Evolutionary conservation across 2,329 filamentous ascomycete species (phyloP).

Genomic region (Scytalidium lignicola): DNA sequence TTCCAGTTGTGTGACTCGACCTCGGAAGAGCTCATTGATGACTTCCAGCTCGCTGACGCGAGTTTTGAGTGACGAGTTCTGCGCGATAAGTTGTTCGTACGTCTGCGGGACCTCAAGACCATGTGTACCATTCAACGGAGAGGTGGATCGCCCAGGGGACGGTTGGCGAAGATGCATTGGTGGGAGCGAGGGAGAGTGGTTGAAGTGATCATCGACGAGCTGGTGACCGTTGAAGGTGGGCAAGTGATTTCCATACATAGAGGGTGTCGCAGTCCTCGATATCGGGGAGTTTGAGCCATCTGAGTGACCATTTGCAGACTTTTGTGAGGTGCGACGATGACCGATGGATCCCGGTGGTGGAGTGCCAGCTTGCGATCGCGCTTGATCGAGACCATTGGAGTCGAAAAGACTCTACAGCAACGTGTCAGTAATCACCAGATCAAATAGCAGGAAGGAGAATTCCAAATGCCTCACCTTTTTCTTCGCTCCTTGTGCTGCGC

Average conservation of each 20-base stretch:
- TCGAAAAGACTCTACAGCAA: constrained; percentile 32
- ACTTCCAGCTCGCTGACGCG: constrained; percentile 92
- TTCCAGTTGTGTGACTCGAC: constrained; percentile 70
- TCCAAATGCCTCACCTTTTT: constrained; percentile 63
- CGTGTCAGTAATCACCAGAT: constrained; percentile 18
- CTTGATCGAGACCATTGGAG: constrained; percentile 53
- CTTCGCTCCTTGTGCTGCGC: constrained; percentile 67
- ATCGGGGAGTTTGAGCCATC: constrained; percentile 75
- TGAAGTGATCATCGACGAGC: constrained; percentile 60
- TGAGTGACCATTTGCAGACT: constrained; percentile 64
- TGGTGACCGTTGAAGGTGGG: constrained; percentile 71
- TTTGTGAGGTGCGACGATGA: constrained; percentile 64
- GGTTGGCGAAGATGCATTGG: constrained; percentile 48
- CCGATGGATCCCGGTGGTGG: constrained; percentile 46
- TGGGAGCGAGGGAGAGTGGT: constrained; percentile 48
- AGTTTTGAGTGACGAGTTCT: constrained; percentile 87
- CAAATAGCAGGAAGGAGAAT: constrained; percentile 2
- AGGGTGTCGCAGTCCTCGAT: constrained; percentile 73
- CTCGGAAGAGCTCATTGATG: constrained; percentile 80
- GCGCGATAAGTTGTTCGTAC: constrained; percentile 72
- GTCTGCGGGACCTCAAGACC: constrained; percentile 67
- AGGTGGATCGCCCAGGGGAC: constrained; percentile 53
- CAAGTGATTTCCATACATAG: constrained; percentile 68
- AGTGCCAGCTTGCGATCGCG: constrained; percentile 50
- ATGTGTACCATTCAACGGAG: constrained; percentile 48